Evolutionary conservation across 345 rosid genomes (phyloP), one percentile per base, ranked within the genome.

Genomic region (Pistacia vera): DNA sequence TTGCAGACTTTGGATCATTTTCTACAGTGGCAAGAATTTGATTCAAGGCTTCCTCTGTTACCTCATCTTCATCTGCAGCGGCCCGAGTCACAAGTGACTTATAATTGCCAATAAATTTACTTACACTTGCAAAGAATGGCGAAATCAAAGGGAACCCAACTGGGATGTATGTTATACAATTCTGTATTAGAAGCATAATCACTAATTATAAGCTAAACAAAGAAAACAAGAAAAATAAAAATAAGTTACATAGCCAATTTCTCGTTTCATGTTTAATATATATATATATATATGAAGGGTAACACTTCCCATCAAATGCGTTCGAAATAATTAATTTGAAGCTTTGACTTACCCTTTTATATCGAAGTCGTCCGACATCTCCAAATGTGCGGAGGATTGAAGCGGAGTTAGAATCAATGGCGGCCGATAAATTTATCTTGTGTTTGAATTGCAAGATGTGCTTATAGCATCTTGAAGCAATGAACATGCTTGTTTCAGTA

Each of bases 101-200:
- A 67, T 49, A 76, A 68, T 73, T 74, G 60, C 81, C 78, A 22
- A 72, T n/a, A 25, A 61, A 41, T 77, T 70, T 75, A 59, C 70
- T 78, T 17, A 64, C 58, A 59, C 70, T 2, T n/a, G 66, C 71
- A 38, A 76, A 81, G 71, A 80, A 56, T 2, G 80, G 83, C 51
- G 35, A 75, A 33, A 68, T 66, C 84, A 68, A 67, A 71, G 58
- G 79, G 35, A 80, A 76, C 49, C 80, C 86, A 85, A 75, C 83
- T 67, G 82, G 74, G 71, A 74, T 74, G 71, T 72, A 80, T 71
- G 80, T 51, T 73, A 86, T 70, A 78, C 76, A 70, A 75, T 70
- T 86, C 95, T 91, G 92, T 81, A 87, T 77, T 78, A 83, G 66
- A 79, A 71, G 58, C 58, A 76, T 51, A 64, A 70, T 51, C 72